Evolutionary conservation across 2,329 filamentous ascomycete genomes (phyloP).

Genomic region (Colletotrichum coccodes): DNA sequence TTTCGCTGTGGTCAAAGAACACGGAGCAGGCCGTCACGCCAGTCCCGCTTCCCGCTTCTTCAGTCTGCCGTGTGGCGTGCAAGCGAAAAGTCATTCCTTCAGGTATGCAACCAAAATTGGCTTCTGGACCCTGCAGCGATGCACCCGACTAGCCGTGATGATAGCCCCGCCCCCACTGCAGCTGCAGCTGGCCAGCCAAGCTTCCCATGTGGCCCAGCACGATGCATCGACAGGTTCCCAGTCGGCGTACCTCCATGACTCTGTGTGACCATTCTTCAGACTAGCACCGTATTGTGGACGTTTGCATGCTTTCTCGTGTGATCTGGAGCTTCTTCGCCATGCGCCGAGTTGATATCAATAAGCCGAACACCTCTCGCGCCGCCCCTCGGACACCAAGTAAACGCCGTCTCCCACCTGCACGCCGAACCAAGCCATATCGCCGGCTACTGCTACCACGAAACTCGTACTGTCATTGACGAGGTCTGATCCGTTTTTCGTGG

Average conservation of each 20-base stretch:
- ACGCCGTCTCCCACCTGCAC: background rate
- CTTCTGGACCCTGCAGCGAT: conserved; percentile 25
- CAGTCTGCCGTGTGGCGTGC: background rate
- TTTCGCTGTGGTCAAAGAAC: no score
- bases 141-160: background rate
- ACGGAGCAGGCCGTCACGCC: background rate
- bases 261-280: background rate
- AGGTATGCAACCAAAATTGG: background rate
- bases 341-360: conserved; percentile 12
- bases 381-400: background rate
- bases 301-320: background rate
- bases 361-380: conserved; percentile 8
- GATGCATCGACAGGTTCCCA: conserved; percentile 19
- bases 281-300: background rate
- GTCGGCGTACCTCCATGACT: background rate
- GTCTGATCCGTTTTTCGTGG: no score
- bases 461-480: background rate
- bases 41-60: no score
- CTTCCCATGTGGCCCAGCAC: conserved; percentile 29
- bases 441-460: background rate
- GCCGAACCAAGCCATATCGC: no score
- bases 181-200: conserved; percentile 16
- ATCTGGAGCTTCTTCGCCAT: background rate
- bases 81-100: background rate
- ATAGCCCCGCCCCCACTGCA: conserved; percentile 1